Evolutionary conservation across 441 rosid genomes (phyloP).

Genomic region (Flueggea neowawraea): DNA sequence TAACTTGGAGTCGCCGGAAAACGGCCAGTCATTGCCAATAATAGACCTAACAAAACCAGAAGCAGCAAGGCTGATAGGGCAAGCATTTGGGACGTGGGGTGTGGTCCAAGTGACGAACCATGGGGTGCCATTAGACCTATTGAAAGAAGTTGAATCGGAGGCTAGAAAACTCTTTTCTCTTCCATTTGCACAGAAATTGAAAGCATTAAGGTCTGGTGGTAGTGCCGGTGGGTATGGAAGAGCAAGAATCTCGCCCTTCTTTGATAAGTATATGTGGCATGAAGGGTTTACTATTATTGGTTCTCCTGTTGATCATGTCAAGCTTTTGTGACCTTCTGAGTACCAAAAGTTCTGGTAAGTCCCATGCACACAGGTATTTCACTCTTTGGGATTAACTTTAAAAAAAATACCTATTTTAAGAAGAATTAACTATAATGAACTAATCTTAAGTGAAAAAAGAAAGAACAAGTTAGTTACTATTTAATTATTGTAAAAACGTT

Average conservation of each 20-base stretch:
- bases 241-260: constrained; percentile 66
- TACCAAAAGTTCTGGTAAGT: constrained; percentile 50
- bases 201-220: constrained; percentile 48
- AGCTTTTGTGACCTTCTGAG: constrained; percentile 67
- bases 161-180: constrained; percentile 52
- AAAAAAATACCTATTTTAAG: too few species aligned
- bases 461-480: too few species aligned
- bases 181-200: constrained; percentile 54
- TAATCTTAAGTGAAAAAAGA: too few species aligned
- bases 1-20: constrained; percentile 2
- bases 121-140: constrained; percentile 40
- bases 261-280: constrained; percentile 78
- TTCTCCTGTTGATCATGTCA: constrained; percentile 63
- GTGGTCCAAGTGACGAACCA: constrained; percentile 72
- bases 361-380: too few species aligned
- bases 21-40: constrained; percentile 32
- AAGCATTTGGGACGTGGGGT: constrained; percentile 79
- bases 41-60: constrained; percentile 54
- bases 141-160: constrained; percentile 38
- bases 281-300: constrained; percentile 87
- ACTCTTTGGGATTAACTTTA: too few species aligned
- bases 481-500: too few species aligned
- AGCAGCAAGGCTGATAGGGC: constrained; percentile 38
- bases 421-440: too few species aligned
- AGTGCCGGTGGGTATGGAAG: constrained; percentile 71